Base-by-base conservation (phyloP, 148 eudicot species). In the Euryodendron excelsum region DNA sequence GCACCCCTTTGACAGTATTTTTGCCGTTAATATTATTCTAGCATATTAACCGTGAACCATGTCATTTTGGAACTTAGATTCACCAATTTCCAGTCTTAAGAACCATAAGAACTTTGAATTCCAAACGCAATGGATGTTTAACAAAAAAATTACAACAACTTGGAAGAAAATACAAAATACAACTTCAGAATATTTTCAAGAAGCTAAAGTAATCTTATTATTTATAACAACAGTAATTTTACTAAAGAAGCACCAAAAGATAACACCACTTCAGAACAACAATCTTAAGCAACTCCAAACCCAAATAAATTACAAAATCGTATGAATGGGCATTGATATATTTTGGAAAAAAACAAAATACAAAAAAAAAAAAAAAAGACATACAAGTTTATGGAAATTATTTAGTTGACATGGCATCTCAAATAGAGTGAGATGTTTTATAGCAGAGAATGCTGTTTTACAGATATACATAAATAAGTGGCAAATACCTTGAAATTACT, bases 401-500 rank as follows among this genome's bases (percentile, higher is more conserved):
- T 60, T 27, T 27, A 60, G 33, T 27, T 60, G 14, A 27, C 64
- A 60, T 60, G 64, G 14, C 33, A 23, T 27, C 31, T 23, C 33
- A 4, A 60, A 60, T 11, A 60, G 4, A 27, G 13, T 23, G 33
- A 23, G 64, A 60, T 25, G 25, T 23, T 23, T 27, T 11, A 8
- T 60, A 60, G 34, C 23, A 31, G 44, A 36, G 4, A 52, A 56
- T 12, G 21, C 23, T 72, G 28, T 34, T n/a, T 12, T 30, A 72
- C 48, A 37, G 23, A 71, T 56, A 52, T 20, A 30, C n/a, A 18
- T 4, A 72, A 34, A 4, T 17, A 72, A 36, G 23, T 56, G 23
- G 27, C 53, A 44, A 34, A 44, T 91, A 91, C 98, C 96, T 93
- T 75, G 85, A 83, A 59, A 90, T 84, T 77, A 89, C 84, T 85